These are phyloP conservation scores for Oryza longistaminata DNA, from an alignment of 176 grass and related monocot species.

Conservation along the genomic window DNA sequence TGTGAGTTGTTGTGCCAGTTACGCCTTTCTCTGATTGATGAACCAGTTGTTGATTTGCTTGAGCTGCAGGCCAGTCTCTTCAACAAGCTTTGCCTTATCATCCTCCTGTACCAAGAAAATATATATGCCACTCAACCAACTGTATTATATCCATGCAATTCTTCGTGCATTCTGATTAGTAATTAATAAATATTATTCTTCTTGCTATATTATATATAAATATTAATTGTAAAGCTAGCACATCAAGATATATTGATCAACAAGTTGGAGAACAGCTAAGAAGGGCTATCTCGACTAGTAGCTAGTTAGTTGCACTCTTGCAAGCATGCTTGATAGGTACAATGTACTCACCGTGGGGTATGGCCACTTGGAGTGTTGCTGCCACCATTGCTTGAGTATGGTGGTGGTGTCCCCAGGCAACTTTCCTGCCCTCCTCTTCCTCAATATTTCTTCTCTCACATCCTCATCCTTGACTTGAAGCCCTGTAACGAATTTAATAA, in stretches of 20 bases:
- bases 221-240: neutral
- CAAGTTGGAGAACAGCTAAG: slow-evolving; percentile 39
- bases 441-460: slow-evolving; percentile 89
- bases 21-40: slow-evolving; percentile 98
- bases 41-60: slow-evolving; percentile 99
- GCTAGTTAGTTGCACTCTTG: slow-evolving; percentile 50
- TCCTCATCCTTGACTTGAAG: slow-evolving; percentile 97
- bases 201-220: neutral
- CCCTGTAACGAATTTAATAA: slow-evolving; percentile 47
- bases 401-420: slow-evolving; percentile 97
- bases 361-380: slow-evolving; percentile 98
- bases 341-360: slow-evolving; percentile 89
- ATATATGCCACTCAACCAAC: slow-evolving; percentile 5
- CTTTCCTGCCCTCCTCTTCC: slow-evolving; percentile 98
- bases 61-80: slow-evolving; percentile 95
- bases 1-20: slow-evolving; percentile 99
- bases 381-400: slow-evolving; percentile 98
- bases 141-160: neutral
- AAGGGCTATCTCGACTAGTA: slow-evolving; percentile 6
- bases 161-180: neutral
- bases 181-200: neutral
- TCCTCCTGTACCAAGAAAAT: slow-evolving; percentile 67
- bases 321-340: slow-evolving; percentile 45
- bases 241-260: slow-evolving; percentile 21
- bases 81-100: slow-evolving; percentile 97